Conservation (phyloP, 1,139 yeast species). For the Sporopachydermia cereana region DNA sequence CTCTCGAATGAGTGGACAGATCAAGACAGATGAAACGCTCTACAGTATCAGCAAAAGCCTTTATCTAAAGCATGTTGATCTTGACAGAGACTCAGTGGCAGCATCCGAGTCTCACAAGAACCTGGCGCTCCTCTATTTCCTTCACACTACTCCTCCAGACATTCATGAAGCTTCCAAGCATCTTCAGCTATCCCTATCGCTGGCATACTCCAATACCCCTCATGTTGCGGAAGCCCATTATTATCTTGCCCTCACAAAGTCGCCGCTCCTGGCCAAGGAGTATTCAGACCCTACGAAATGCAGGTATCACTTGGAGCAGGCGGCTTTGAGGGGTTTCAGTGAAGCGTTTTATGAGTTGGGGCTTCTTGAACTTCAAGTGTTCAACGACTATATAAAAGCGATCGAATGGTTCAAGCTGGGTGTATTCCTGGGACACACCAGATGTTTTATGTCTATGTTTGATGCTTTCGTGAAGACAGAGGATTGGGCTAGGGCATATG, state of each 20-base stretch:
- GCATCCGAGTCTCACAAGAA: slow-evolving; percentile 4
- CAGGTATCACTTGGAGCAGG: slow-evolving; percentile 4
- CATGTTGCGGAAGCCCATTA: slow-evolving; percentile 5
- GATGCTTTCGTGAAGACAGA: background rate
- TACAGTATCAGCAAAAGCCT: background rate
- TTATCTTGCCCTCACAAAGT: slow-evolving; percentile 1
- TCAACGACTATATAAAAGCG: background rate
- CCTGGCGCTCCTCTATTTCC: background rate
- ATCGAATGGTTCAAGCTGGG: slow-evolving; percentile 5
- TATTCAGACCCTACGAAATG: slow-evolving; percentile 3
- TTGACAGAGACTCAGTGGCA: background rate
- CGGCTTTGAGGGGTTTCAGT: slow-evolving; percentile 2
- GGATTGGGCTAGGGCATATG: background rate
- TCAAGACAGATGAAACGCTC: background rate
- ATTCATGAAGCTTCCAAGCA: background rate
- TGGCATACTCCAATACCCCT: slow-evolving; percentile 5
- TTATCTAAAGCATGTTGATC: background rate
- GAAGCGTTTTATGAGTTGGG: slow-evolving; percentile 2
- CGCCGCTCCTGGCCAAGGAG: slow-evolving; percentile 3
- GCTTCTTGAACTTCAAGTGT: background rate
- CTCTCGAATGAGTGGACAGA: background rate
- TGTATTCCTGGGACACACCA: background rate
- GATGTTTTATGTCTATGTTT: background rate
- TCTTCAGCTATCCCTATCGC: background rate
- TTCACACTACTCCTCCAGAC: slow-evolving; percentile 1